Conservation (phyloP, 768 basidiomycete genomes). For the Coprinellus micaceus region DNA sequence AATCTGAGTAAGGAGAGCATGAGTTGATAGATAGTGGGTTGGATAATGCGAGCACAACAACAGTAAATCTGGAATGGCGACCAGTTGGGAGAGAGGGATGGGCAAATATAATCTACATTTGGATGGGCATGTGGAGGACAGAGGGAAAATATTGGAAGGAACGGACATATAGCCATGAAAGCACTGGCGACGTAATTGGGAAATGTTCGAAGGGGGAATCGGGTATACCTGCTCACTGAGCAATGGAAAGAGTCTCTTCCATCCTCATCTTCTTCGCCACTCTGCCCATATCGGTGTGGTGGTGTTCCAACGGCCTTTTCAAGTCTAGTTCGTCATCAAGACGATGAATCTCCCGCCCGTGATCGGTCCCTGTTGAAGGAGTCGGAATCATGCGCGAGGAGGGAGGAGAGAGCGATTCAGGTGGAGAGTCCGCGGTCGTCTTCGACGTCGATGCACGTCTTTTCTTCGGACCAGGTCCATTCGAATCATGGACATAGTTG, state of each 20-base stretch:
- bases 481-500: conserved; percentile 73
- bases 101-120: conserved; percentile 12
- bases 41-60: conserved; percentile 13
- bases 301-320: conserved; percentile 59
- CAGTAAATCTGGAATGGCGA: conserved; percentile 1
- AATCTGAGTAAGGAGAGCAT: conserved; percentile 1
- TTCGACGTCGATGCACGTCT: conserved; percentile 56
- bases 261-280: conserved; percentile 73
- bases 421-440: conserved; percentile 33
- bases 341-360: conserved; percentile 36
- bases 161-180: conserved; percentile 16
- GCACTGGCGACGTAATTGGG: conserved; percentile 2
- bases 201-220: not conserved
- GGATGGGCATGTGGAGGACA: conserved; percentile 26
- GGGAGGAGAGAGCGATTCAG: conserved; percentile 49
- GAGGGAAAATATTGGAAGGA: conserved; percentile 28
- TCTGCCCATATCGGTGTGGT: conserved; percentile 42
- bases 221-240: conserved; percentile 18
- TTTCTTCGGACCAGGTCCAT: conserved; percentile 41
- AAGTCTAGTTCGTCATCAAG: conserved; percentile 51
- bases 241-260: conserved; percentile 37
- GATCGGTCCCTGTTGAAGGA: conserved; percentile 37
- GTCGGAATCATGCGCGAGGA: conserved; percentile 54
- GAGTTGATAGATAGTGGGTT: not conserved
- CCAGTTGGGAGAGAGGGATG: conserved; percentile 24